These are phyloP conservation scores for Irpex sp. DNA, from an alignment of 1,284 basidiomycete species.

Conservation along the genomic window DNA sequence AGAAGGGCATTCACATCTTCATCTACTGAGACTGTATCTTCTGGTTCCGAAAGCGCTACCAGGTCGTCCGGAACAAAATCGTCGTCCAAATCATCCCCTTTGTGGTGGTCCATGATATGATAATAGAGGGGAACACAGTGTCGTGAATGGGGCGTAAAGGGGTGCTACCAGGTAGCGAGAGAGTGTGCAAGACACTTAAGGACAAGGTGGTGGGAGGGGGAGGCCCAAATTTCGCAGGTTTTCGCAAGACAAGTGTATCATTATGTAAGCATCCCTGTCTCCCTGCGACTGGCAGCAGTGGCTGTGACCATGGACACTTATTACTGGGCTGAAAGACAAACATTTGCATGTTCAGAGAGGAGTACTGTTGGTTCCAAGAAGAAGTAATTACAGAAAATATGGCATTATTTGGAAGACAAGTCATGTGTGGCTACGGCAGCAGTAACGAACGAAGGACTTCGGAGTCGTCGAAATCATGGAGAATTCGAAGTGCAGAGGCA, in stretches of 20 bases:
- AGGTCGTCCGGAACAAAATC: conserved; percentile 74
- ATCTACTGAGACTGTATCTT: conserved; percentile 40
- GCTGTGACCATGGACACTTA: no score
- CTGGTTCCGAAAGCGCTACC: conserved; percentile 57
- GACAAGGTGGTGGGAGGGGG: neutral
- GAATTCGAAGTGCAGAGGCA: neutral
- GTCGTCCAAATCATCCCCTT: conserved; percentile 78
- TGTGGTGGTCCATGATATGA: conserved; percentile 28
- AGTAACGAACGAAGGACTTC: neutral
- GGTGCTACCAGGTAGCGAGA: neutral
- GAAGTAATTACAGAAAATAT: neutral
- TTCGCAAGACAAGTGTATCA: neutral
- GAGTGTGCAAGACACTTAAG: neutral
- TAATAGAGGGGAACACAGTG: neutral
- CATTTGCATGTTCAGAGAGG: neutral
- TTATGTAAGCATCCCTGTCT: neutral
- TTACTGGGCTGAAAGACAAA: no score
- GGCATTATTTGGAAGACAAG: neutral
- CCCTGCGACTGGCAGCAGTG: no score
- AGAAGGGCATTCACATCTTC: conserved; percentile 39
- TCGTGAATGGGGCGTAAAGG: neutral
- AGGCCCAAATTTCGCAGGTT: neutral
- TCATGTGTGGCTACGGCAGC: neutral
- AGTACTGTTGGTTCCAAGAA: neutral
- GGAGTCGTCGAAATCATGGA: neutral